Conservation (phyloP, 2,329 filamentous ascomycete species). For the Verticillium isaacii region DNA sequence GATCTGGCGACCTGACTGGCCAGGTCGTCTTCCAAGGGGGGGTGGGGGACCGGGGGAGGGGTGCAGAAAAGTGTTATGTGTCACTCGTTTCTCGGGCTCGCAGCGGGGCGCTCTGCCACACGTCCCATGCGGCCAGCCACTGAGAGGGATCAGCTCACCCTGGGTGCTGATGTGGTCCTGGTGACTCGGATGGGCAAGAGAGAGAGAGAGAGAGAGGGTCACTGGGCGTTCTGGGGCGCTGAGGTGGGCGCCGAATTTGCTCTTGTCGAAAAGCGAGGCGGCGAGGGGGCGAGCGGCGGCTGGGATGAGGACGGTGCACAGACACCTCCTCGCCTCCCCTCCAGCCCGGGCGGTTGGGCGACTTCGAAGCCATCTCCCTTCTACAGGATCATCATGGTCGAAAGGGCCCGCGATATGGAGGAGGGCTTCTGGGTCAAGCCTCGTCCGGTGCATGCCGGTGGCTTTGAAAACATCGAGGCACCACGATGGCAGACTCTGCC, state of each 20-base stretch:
- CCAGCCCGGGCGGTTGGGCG: not conserved
- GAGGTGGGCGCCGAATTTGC: not conserved
- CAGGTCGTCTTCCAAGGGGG: slow-evolving; percentile 18
- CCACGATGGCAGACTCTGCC: not conserved
- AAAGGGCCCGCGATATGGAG: not conserved
- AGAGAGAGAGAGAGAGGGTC: not conserved
- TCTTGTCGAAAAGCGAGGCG: not conserved
- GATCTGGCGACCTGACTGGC: slow-evolving; percentile 46
- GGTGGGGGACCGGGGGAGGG: slow-evolving; percentile 11
- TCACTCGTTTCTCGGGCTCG: slow-evolving; percentile 1
- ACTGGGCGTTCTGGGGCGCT: not conserved
- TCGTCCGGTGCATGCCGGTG: not conserved
- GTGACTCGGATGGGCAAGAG: not conserved
- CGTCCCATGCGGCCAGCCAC: not conserved
- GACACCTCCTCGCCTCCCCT: not conserved
- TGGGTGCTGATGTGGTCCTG: not conserved
- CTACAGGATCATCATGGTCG: not conserved
- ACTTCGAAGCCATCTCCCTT: not conserved
- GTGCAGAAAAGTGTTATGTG: slow-evolving; percentile 2
- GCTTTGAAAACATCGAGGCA: not conserved
- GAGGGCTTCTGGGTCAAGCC: not conserved
- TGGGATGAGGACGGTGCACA: not conserved
- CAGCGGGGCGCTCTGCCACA: slow-evolving; percentile 7
- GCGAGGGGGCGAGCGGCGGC: not conserved
- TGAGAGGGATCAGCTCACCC: not conserved